phyloP scores from a whole-genome alignment of 805 yeast genomes.

The Ogataea methylovora region DNA sequence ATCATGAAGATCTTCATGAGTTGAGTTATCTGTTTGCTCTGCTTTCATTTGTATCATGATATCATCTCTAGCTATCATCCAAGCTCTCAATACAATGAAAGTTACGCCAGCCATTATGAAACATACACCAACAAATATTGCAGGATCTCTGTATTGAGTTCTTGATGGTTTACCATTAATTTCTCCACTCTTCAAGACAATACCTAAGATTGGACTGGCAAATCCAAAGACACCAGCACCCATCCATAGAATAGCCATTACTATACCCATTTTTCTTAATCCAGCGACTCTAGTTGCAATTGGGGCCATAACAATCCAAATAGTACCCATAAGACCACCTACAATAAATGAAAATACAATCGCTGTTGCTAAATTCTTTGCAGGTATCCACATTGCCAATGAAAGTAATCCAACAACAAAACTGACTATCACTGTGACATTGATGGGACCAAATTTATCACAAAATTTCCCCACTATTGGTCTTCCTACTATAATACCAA shows the following conservation, averaged over 20 bases:
- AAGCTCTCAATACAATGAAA: constrained; percentile 43
- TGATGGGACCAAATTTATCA: constrained; percentile 45
- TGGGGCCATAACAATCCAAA: constrained; percentile 50
- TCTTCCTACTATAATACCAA: constrained; percentile 49
- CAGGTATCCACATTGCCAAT: constrained; percentile 51
- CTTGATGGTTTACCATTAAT: constrained; percentile 28
- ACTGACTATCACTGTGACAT: constrained; percentile 32
- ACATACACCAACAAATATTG: constrained; percentile 52
- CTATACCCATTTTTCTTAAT: constrained; percentile 40
- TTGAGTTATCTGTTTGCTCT: constrained; percentile 9
- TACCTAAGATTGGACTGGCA: constrained; percentile 57
- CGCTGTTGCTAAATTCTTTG: constrained; percentile 49
- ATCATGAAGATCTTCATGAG: constrained; percentile 13
- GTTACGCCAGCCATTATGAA: constrained; percentile 38
- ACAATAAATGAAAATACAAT: constrained; percentile 41
- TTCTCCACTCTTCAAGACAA: constrained; percentile 32
- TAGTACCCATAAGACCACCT: constrained; percentile 55
- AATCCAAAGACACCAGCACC: constrained; percentile 41
- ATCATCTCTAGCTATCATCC: constrained; percentile 43
- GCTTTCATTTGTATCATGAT: constrained; percentile 9
- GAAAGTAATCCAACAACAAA: constrained; percentile 32
- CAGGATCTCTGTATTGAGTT: constrained; percentile 42
- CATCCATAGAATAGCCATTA: constrained; percentile 42
- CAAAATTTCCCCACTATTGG: constrained; percentile 46
- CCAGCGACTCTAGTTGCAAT: constrained; percentile 48